These are phyloP conservation scores for Orychophragmus violaceus DNA, from an alignment of 345 rosid genomes.

Conservation along the genomic window DNA sequence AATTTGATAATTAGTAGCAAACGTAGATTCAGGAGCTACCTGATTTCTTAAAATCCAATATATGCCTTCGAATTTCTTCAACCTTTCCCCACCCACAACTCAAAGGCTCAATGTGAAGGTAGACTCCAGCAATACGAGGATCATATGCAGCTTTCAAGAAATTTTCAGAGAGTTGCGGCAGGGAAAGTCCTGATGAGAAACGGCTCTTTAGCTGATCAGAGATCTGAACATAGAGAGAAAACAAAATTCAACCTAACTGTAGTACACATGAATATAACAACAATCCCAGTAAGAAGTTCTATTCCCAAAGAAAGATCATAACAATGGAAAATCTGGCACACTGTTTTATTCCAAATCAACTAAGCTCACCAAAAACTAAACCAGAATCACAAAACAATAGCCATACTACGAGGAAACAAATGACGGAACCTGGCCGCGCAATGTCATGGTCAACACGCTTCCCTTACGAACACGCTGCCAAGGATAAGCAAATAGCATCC, in stretches of 20 bases:
- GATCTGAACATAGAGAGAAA: conserved; percentile 51
- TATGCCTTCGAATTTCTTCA: conserved; percentile 83
- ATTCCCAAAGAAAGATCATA: background rate
- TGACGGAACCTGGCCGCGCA: conserved; percentile 87
- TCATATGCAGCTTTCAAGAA: conserved; percentile 83
- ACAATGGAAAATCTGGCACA: background rate
- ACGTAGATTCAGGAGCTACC: conserved; percentile 37
- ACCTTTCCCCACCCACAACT: conserved; percentile 95
- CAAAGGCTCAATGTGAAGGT: conserved; percentile 80
- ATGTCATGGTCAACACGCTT: conserved; percentile 70
- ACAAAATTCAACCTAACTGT: background rate
- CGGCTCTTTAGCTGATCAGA: conserved; percentile 92
- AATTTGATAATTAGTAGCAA: background rate
- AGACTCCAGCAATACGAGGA: conserved; percentile 84
- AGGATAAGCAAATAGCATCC: conserved; percentile 75
- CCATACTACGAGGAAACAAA: background rate
- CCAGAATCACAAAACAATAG: background rate
- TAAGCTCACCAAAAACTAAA: background rate
- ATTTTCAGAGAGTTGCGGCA: conserved; percentile 89
- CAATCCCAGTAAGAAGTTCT: background rate
- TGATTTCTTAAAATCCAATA: conserved; percentile 84
- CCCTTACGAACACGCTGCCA: conserved; percentile 90
- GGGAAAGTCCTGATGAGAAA: conserved; percentile 74
- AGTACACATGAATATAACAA: background rate
- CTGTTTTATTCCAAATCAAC: background rate